A percentile compares a stretch with the other conserved stretches of the same genome.
Evolutionary conservation across 1,139 yeast genomes (phyloP).

Genomic region (Saccharomyces hybrid): DNA sequence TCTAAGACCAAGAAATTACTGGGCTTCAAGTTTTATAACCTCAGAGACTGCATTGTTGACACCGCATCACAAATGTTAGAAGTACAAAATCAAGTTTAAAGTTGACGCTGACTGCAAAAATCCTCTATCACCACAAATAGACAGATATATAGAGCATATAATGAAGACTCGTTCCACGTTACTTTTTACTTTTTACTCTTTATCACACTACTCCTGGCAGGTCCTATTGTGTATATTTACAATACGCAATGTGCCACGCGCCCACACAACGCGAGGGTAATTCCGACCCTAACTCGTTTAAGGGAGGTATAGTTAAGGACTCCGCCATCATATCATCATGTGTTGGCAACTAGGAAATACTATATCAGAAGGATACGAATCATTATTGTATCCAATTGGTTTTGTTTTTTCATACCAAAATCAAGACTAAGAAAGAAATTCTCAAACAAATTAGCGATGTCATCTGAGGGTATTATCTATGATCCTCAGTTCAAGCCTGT

Average conservation of each 20-base stretch:
- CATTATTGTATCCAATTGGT: not conserved
- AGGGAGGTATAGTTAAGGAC: not conserved
- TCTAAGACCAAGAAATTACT: conserved; percentile 2
- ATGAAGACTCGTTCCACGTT: not conserved
- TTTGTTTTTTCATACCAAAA: not conserved
- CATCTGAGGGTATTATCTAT: conserved; percentile 36
- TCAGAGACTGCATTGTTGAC: no score
- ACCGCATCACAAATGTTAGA: conserved; percentile 5
- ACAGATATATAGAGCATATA: not conserved
- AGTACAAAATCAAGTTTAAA: not conserved
- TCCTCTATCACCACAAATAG: not conserved
- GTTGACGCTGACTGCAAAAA: not conserved
- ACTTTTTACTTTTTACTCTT: not conserved
- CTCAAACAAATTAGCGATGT: conserved; percentile 8
- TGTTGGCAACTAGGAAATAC: not conserved
- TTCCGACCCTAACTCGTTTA: not conserved
- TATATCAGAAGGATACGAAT: not conserved
- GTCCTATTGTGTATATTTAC: not conserved
- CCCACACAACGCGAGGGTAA: not conserved
- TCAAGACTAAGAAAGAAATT: not conserved
- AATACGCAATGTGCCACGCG: not conserved
- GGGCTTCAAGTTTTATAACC: no score
- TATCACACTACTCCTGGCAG: not conserved
- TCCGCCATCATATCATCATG: not conserved
- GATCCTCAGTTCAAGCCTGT: conserved; percentile 81